Conservation (phyloP, 345 rosid genomes). For the Aethionema arabicum region DNA sequence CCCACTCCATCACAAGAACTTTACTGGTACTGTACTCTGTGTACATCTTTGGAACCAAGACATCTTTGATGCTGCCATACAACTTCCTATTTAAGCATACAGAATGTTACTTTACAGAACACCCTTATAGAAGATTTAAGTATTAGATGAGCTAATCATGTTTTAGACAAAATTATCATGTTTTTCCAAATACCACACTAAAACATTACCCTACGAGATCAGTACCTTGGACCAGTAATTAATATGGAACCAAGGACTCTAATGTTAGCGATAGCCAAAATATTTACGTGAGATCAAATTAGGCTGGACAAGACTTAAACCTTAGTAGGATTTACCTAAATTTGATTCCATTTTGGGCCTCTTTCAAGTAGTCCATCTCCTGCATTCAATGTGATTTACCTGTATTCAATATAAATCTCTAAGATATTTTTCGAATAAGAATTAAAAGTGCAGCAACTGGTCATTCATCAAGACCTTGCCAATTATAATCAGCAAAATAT, state of each 20-base stretch:
- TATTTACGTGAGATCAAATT: slow-evolving; percentile 9
- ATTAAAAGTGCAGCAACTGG: slow-evolving; percentile 27
- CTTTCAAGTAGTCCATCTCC: slow-evolving; percentile 97
- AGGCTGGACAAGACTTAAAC: slow-evolving; percentile 23
- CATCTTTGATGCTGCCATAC: slow-evolving; percentile 75
- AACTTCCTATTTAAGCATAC: slow-evolving; percentile 54
- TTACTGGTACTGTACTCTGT: slow-evolving; percentile 74
- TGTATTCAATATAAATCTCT: slow-evolving; percentile 96
- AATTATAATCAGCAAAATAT: not conserved
- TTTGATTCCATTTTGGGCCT: slow-evolving; percentile 83
- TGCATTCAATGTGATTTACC: slow-evolving; percentile 99
- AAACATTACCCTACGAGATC: slow-evolving; percentile 17
- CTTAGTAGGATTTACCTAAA: slow-evolving; percentile 60
- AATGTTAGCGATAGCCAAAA: slow-evolving; percentile 8
- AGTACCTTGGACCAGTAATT: slow-evolving; percentile 24
- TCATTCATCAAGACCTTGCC: slow-evolving; percentile 18
- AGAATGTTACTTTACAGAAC: slow-evolving; percentile 23
- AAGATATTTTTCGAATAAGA: slow-evolving; percentile 59
- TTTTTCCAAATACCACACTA: slow-evolving; percentile 7
- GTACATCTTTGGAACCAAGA: slow-evolving; percentile 81
- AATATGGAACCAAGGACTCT: not conserved
- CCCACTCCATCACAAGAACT: slow-evolving; percentile 95
- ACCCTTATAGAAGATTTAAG: slow-evolving; percentile 1
- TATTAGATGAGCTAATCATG: slow-evolving; percentile 5
- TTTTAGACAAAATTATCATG: slow-evolving; percentile 4